A percentile compares a stretch with the other conserved stretches of the same genome.
Conservation (phyloP, 768 basidiomycete genomes). For the Punctularia strigosozonata region DNA sequence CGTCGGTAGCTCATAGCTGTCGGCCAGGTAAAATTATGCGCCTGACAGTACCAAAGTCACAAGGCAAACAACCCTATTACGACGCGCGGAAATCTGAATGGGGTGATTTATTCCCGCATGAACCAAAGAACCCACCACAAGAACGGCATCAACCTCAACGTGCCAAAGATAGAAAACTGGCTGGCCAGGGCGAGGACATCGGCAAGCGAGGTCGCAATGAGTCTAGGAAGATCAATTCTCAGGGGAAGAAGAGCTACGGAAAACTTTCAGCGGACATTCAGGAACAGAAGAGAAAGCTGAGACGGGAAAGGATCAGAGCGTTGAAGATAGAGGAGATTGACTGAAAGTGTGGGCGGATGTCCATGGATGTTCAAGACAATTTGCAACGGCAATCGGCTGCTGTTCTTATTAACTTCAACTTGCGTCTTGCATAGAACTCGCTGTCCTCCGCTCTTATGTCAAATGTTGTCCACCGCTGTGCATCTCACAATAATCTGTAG, state of each 20-base stretch:
- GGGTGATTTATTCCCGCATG: conserved; percentile 94
- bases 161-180: conserved; percentile 3
- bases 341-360: neutral
- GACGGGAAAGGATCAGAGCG: conserved; percentile 9
- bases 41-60: conserved; percentile 82
- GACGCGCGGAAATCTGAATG: conserved; percentile 89
- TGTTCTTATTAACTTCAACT: too few relatives aligned
- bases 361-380: neutral
- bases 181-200: conserved; percentile 33
- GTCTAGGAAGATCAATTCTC: conserved; percentile 6
- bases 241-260: conserved; percentile 22
- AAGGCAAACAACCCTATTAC: conserved; percentile 91
- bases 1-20: conserved; percentile 1
- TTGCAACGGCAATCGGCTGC: neutral
- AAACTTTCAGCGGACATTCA: conserved; percentile 27
- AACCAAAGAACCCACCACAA: conserved; percentile 66
- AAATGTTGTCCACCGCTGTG: neutral
- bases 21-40: conserved; percentile 81
- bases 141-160: conserved; percentile 38
- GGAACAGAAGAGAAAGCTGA: conserved; percentile 23
- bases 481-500: neutral
- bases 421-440: too few relatives aligned
- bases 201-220: conserved; percentile 34
- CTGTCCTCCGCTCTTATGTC: neutral
- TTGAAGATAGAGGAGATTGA: neutral